Evolutionary conservation across 371 early-diverging fungal genomes (phyloP).

Genomic region (Rhizopus stolonifer): DNA sequence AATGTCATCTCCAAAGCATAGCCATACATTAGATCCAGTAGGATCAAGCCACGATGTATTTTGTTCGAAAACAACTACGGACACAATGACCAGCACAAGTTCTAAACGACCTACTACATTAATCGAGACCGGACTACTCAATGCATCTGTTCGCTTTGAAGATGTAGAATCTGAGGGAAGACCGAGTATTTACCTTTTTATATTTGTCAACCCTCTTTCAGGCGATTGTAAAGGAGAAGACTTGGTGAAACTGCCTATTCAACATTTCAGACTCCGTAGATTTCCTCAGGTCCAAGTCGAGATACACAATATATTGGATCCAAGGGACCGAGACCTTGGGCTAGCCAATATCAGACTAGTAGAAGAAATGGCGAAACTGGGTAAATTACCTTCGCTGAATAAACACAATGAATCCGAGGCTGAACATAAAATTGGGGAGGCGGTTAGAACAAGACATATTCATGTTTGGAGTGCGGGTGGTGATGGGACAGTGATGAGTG

Average conservation of each 20-base stretch:
- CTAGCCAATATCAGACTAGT: slow-evolving; percentile 34
- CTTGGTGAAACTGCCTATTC: slow-evolving; percentile 50
- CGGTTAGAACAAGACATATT: slow-evolving; percentile 36
- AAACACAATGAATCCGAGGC: neutral
- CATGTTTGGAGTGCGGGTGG: slow-evolving; percentile 71
- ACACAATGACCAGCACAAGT: neutral
- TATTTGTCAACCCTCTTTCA: slow-evolving; percentile 64
- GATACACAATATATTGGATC: slow-evolving; percentile 57
- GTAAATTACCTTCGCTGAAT: slow-evolving; percentile 17
- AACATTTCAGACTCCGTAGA: slow-evolving; percentile 57
- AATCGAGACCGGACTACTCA: slow-evolving; percentile 5
- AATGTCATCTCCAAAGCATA: neutral
- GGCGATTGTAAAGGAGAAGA: slow-evolving; percentile 60
- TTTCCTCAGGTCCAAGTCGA: slow-evolving; percentile 62
- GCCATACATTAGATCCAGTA: no score
- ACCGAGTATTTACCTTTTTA: slow-evolving; percentile 55
- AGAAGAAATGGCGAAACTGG: slow-evolving; percentile 27
- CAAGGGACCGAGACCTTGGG: slow-evolving; percentile 42
- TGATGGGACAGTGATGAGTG: slow-evolving; percentile 68
- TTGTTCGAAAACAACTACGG: neutral
- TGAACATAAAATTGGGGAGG: slow-evolving; percentile 4
- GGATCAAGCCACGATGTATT: neutral
- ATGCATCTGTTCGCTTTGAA: slow-evolving; percentile 17
- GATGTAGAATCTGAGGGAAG: slow-evolving; percentile 25
- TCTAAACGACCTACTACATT: neutral